These are phyloP conservation scores for Phaeolepiota aurea DNA, from an alignment of 768 basidiomycete species.

Conservation along the genomic window DNA sequence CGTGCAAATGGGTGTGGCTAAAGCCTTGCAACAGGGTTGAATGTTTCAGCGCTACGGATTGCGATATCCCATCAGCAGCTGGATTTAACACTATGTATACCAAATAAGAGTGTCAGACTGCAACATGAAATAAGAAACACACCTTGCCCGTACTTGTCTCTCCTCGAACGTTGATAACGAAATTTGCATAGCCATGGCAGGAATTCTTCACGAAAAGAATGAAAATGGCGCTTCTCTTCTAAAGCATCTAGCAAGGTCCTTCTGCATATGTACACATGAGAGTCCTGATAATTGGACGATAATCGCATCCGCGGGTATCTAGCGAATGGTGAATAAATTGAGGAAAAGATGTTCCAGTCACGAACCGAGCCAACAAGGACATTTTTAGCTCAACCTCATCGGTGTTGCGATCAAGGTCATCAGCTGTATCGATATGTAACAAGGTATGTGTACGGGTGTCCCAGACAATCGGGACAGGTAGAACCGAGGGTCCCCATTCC, in stretches of 20 bases:
- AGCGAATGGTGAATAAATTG: constrained; percentile 2
- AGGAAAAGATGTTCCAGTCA: too few relatives aligned
- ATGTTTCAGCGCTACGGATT: constrained; percentile 47
- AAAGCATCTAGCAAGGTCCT: constrained; percentile 66
- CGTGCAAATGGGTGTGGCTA: background rate
- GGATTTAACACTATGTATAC: constrained; percentile 45
- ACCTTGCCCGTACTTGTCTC: constrained; percentile 54
- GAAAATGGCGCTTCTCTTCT: constrained; percentile 58
- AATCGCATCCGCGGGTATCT: constrained; percentile 70
- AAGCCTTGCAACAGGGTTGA: constrained; percentile 34
- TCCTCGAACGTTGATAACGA: constrained; percentile 61
- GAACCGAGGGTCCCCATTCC: constrained; percentile 52
- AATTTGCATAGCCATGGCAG: constrained; percentile 89
- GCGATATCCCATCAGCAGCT: constrained; percentile 32
- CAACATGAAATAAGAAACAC: too few relatives aligned
- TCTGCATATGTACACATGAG: constrained; percentile 87
- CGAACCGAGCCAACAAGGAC: constrained; percentile 61
- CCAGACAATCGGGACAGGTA: constrained; percentile 53
- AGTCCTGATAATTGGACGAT: constrained; percentile 66
- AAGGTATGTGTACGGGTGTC: constrained; percentile 59
- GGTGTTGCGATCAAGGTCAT: constrained; percentile 56
- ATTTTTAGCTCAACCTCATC: constrained; percentile 73
- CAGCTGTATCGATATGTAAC: constrained; percentile 63
- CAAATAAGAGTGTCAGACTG: too few relatives aligned
- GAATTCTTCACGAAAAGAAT: constrained; percentile 85